Evolutionary conservation across 1,284 basidiomycete genomes (phyloP), one percentile per base, ranked within the genome.

Genomic region (Cryptococcus hybrid): DNA sequence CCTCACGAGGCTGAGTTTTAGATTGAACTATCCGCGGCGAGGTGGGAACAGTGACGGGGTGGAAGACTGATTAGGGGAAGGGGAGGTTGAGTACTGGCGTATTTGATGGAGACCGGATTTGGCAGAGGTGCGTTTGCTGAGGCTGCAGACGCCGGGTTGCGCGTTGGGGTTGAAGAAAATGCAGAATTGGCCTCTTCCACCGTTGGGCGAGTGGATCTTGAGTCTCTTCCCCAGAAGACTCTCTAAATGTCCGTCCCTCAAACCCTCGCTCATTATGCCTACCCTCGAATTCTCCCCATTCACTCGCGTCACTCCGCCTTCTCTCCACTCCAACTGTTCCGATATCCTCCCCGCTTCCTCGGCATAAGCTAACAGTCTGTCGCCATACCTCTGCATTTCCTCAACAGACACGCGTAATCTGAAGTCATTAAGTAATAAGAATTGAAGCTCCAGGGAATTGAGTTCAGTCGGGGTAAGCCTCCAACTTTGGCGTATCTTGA

Each of bases 401-500:
- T 89, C 86, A 15, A 86, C 81, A 2, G 89, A 87, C 63, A 99
- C 91, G 69, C 89, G 88, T 51, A 99, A 82, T 7, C 86, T 83
- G 71, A 99, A 99, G 79, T 98, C 92, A 78, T 98, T 99, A 7
- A 99, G 83, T 7, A 98, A 86, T 3, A 99, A 82, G 75, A 99
- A 99, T 67, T 98, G 95, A 6, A 99, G 85, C 74, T 99, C 95
- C 54, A 99, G 86, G 73, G 95, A 92, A 74, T 99, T 98, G 48
- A 99, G 85, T 77, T 99, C 95, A 53, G 88, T 83, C 55, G 94
- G 87, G 95, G 95, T 1, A 99, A 84, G 30, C 95, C 95, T 55
- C 95, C 95, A 61, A 94, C 93, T 85, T 98, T 99, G 57, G 95
- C 95, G 75, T 99, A 99, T 40, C 95, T 84, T 36, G 94, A 97